Percentiles rank a stretch among this genome's conserved stretches.
phyloP scores from a whole-genome alignment of 2,329 filamentous ascomycete species.

The Penicillium italicum region DNA sequence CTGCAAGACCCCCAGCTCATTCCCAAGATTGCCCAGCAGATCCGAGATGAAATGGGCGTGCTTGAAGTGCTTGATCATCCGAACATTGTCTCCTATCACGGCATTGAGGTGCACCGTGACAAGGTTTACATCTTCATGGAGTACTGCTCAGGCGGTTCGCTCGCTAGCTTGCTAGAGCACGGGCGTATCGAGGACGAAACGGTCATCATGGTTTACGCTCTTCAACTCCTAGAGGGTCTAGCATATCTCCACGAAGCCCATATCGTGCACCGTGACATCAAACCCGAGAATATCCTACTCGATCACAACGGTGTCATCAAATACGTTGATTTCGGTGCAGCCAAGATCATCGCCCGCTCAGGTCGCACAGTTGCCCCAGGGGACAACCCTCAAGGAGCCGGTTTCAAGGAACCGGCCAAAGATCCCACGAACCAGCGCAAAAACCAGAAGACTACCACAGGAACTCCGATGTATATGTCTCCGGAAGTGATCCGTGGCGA shows the following conservation, averaged over 20 bases:
- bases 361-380: slow-evolving; percentile 77
- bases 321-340: slow-evolving; percentile 96
- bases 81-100: slow-evolving; percentile 96
- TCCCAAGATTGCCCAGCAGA: slow-evolving; percentile 87
- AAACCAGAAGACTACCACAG: slow-evolving; percentile 88
- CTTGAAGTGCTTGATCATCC: slow-evolving; percentile 93
- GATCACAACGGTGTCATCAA: slow-evolving; percentile 99
- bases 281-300: slow-evolving; percentile 94
- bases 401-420: slow-evolving; percentile 38
- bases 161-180: slow-evolving; percentile 86
- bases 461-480: slow-evolving; percentile 99
- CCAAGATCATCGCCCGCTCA: slow-evolving; percentile 92
- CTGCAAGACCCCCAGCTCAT: slow-evolving; percentile 95
- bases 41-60: slow-evolving; percentile 95
- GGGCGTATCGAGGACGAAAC: slow-evolving; percentile 97
- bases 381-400: slow-evolving; percentile 50
- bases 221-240: slow-evolving; percentile 90
- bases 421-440: slow-evolving; percentile 36
- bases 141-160: slow-evolving; percentile 91
- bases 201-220: slow-evolving; percentile 92
- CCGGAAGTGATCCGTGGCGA: slow-evolving; percentile 96
- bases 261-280: slow-evolving; percentile 96
- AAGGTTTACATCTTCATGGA: slow-evolving; percentile 99
- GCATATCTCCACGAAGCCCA: slow-evolving; percentile 88
- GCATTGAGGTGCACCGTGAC: slow-evolving; percentile 96